Evolutionary conservation across 2,329 filamentous ascomycete genomes (phyloP).

Genomic region (Trichoderma asperellum): DNA sequence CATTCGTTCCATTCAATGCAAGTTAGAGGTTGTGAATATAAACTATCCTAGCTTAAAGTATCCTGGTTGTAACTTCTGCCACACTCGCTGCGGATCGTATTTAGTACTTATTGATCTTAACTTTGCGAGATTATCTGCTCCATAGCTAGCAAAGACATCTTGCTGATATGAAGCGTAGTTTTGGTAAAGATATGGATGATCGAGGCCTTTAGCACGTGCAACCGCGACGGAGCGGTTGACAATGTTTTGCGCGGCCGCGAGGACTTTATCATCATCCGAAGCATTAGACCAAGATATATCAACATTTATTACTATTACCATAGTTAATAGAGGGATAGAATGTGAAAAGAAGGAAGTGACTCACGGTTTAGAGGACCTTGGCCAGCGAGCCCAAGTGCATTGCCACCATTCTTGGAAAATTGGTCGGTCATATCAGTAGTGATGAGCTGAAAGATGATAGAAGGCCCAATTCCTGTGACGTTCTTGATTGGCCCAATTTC

Average conservation of each 20-base stretch:
- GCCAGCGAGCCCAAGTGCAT: slow-evolving; percentile 38
- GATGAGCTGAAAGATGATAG: slow-evolving; percentile 47
- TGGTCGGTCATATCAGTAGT: slow-evolving; percentile 42
- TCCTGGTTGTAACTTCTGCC: slow-evolving; percentile 44
- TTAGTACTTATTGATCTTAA: slow-evolving; percentile 40
- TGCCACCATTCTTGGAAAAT: slow-evolving; percentile 43
- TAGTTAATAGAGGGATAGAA: neutral
- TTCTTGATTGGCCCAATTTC: slow-evolving; percentile 34
- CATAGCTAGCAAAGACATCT: slow-evolving; percentile 47
- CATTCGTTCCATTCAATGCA: neutral
- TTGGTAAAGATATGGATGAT: slow-evolving; percentile 44
- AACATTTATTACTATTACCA: slow-evolving; percentile 34
- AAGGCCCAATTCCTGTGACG: slow-evolving; percentile 36
- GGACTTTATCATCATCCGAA: slow-evolving; percentile 42
- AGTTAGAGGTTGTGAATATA: neutral
- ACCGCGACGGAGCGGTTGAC: slow-evolving; percentile 36
- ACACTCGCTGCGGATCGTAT: slow-evolving; percentile 45
- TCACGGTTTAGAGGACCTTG: slow-evolving; percentile 36
- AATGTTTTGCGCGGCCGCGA: slow-evolving; percentile 36
- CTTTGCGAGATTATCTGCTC: slow-evolving; percentile 43
- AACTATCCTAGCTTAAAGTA: slow-evolving; percentile 44
- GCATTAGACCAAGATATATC: slow-evolving; percentile 37
- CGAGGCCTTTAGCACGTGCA: slow-evolving; percentile 39
- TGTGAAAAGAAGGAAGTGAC: slow-evolving; percentile 1
- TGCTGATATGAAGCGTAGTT: slow-evolving; percentile 52